Base-by-base conservation (phyloP, 352 stramenopile species). In the Globisporangium polare region DNA sequence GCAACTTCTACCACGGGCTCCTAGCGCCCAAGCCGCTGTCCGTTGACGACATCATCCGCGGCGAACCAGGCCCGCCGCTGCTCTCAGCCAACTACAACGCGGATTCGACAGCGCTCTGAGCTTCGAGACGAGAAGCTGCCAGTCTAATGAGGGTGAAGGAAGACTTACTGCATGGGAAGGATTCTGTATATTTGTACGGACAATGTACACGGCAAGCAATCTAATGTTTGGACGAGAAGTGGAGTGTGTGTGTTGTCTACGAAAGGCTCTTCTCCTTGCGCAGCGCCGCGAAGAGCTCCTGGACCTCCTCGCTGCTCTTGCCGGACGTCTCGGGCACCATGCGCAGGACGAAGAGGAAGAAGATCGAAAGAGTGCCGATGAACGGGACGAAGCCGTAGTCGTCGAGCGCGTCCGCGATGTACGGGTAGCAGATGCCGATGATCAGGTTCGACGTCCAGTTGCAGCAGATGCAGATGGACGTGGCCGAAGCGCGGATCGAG, bases 271-370 rank as follows among this genome's bases (percentile, higher is more conserved):
- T 62, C 15, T 59, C 33, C 46, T 70, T 60, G 26, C 64, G 64
- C 24, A 70, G 52, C 5, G 58, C 45, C 24, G 17, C 18, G 41
- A 73, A 73, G 22, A 22, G 8, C 29, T 53, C 66, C 53, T 86
- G 79, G 66, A 91, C 89, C 54, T 87, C 77, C 17, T 83, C 68
- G 43, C 60, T 83, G 7, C 72, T 86, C 49, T 85, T 85, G 17
- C 77, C 72, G 17, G 73, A 74, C 5, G 82, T 91, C 50, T 91
- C 79, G 5, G 82, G 82, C 53, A 88, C 63, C 53, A 68, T 69
- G 27, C 62, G 69, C 58, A 71, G 77, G n/a, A 79, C 56, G 58
- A 80, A 88, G 39, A 71, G 5, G 55, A 74, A 74, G 55, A 76
- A 78, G 24, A 86, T 17, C 12, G 67, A 64, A 2, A 85, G 66